Conservation (phyloP, 2,329 filamentous ascomycete genomes). For the Microdochium paspali region DNA sequence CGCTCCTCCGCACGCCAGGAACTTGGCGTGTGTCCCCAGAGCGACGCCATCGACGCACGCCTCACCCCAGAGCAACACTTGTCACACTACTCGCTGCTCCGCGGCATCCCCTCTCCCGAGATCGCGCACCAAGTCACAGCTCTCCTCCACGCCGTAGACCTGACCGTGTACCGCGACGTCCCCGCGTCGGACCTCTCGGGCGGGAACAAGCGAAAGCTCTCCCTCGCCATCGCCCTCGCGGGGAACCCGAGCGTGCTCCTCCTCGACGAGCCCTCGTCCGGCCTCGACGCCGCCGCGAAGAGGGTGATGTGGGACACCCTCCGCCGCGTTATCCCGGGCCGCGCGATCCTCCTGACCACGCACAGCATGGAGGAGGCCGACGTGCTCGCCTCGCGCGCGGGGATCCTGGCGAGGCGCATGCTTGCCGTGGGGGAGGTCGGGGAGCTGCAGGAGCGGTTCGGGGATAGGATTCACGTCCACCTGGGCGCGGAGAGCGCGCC, state of each 20-base stretch:
- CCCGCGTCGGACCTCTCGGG: slow-evolving; percentile 76
- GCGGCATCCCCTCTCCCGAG: slow-evolving; percentile 56
- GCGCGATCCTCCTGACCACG: slow-evolving; percentile 78
- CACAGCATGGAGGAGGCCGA: slow-evolving; percentile 96
- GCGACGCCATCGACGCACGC: slow-evolving; percentile 69
- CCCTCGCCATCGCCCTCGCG: slow-evolving; percentile 82
- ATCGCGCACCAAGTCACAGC: slow-evolving; percentile 68
- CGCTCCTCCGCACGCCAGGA: slow-evolving; percentile 64
- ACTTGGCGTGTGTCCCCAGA: slow-evolving; percentile 86
- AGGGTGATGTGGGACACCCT: slow-evolving; percentile 89
- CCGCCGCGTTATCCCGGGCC: slow-evolving; percentile 60
- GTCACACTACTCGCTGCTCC: slow-evolving; percentile 75
- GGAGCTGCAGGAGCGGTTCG: slow-evolving; percentile 63
- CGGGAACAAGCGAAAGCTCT: slow-evolving; percentile 90
- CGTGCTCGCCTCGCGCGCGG: slow-evolving; percentile 71
- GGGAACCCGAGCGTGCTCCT: slow-evolving; percentile 82
- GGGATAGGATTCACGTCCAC: slow-evolving; percentile 73
- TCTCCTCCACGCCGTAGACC: slow-evolving; percentile 72
- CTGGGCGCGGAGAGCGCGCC: slow-evolving; percentile 68
- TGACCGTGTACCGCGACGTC: slow-evolving; percentile 59
- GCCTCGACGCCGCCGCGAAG: slow-evolving; percentile 85
- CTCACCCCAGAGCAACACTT: slow-evolving; percentile 88
- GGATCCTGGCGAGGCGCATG: slow-evolving; percentile 81
- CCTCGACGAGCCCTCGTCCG: slow-evolving; percentile 80
- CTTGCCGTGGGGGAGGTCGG: slow-evolving; percentile 72